These are phyloP conservation scores for Pterocarpus macrocarpus DNA, from an alignment of 306 rosid genomes.

Conservation along the genomic window DNA sequence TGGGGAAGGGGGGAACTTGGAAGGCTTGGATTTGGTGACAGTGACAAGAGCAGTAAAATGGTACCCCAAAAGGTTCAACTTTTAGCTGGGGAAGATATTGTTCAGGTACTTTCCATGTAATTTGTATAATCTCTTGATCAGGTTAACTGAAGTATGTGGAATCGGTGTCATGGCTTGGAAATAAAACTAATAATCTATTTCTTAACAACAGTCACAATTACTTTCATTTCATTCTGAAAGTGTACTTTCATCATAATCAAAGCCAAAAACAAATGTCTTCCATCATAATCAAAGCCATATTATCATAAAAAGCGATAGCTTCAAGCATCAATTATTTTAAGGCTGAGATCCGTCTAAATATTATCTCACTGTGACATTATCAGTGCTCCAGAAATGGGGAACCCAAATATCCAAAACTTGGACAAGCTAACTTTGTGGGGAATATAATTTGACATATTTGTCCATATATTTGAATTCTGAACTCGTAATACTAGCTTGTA, in stretches of 20 bases:
- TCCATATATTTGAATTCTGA: conserved; percentile 33
- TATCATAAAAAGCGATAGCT: conserved; percentile 7
- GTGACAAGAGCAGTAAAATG: conserved; percentile 99
- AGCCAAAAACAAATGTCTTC: not conserved
- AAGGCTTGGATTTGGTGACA: conserved; percentile 97
- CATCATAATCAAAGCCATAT: not conserved
- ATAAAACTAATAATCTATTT: not conserved
- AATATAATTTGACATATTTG: conserved; percentile 7
- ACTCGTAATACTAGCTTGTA: not conserved
- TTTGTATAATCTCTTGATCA: conserved; percentile 2
- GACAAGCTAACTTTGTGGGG: conserved; percentile 11
- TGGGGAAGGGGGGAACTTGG: conserved; percentile 99
- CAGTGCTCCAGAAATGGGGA: conserved; percentile 15
- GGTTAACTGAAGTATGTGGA: conserved; percentile 3
- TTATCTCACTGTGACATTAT: not conserved
- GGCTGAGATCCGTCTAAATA: conserved; percentile 13
- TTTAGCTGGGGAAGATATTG: conserved; percentile 87
- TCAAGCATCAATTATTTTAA: conserved; percentile 1
- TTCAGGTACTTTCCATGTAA: conserved; percentile 68
- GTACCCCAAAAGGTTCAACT: conserved; percentile 94
- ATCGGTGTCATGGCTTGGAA: conserved; percentile 11
- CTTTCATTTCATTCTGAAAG: conserved; percentile 22
- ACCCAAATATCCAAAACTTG: conserved; percentile 9
- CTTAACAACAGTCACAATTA: not conserved
- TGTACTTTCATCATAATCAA: not conserved